Conservation (phyloP, 176 grass and related monocot species). For the Avena insularis region DNA sequence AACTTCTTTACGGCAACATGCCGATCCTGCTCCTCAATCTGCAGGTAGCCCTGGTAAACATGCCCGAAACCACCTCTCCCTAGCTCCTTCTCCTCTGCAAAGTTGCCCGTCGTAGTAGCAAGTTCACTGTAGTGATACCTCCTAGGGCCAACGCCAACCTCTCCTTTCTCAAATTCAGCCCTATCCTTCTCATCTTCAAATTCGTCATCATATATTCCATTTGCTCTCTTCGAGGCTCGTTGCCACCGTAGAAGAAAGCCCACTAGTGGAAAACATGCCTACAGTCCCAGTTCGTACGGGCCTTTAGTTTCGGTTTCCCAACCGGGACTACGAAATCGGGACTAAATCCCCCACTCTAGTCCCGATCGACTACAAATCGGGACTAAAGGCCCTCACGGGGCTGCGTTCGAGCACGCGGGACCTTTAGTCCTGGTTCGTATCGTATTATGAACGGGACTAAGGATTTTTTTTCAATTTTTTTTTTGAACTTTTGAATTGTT, state of each 20-base stretch:
- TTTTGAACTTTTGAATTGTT: no score
- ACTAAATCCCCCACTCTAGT: no score
- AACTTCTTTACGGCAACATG: slow-evolving; percentile 35
- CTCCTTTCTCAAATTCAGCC: slow-evolving; percentile 6
- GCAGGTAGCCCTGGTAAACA: slow-evolving; percentile 32
- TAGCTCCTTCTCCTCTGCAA: slow-evolving; percentile 32
- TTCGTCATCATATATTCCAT: background rate
- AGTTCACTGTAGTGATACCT: slow-evolving; percentile 33
- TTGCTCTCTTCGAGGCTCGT: slow-evolving; percentile 3
- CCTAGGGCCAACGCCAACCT: slow-evolving; percentile 9
- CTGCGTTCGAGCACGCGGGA: no score
- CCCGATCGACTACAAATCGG: no score
- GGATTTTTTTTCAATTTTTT: no score
- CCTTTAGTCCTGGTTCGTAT: no score
- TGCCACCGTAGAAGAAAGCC: slow-evolving; percentile 19
- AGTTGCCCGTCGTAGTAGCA: slow-evolving; percentile 14
- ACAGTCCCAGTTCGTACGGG: no score
- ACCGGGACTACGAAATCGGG: no score
- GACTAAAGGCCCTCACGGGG: no score
- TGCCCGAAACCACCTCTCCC: slow-evolving; percentile 38
- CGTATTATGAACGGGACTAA: no score
- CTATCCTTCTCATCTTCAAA: background rate
- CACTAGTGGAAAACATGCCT: no score
- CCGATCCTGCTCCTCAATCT: background rate
- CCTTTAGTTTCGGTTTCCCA: no score